Percentiles rank a stretch among this genome's conserved stretches.
Evolutionary conservation across 805 yeast species (phyloP).

Genomic region (Millerozyma miso): DNA sequence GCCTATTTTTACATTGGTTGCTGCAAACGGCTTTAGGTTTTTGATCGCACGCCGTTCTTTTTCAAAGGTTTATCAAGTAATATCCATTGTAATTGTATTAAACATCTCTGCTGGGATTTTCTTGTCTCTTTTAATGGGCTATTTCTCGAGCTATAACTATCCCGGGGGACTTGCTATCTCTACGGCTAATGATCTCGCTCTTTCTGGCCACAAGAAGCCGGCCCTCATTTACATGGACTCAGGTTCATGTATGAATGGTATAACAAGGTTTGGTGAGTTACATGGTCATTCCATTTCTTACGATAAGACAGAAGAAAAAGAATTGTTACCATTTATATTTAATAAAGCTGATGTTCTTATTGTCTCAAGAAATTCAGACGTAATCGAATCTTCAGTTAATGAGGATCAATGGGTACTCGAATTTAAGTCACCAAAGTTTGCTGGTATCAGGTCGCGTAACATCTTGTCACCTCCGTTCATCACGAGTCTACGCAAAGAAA

Average conservation of each 20-base stretch:
- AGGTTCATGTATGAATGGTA: conserved; percentile 85
- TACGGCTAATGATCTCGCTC: conserved; percentile 41
- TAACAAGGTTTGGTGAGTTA: conserved; percentile 67
- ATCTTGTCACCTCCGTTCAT: neutral
- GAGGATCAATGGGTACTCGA: neutral
- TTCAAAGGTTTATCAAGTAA: conserved; percentile 22
- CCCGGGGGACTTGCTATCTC: conserved; percentile 82
- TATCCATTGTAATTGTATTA: conserved; percentile 19
- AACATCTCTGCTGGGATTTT: conserved; percentile 25
- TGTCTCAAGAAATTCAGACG: neutral
- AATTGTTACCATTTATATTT: neutral
- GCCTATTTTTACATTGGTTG: conserved; percentile 63
- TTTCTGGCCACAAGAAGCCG: conserved; percentile 17
- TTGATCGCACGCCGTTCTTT: conserved; percentile 15
- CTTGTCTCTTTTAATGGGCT: conserved; percentile 49
- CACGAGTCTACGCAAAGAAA: neutral
- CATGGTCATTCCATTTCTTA: conserved; percentile 39
- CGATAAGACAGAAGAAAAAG: conserved; percentile 68
- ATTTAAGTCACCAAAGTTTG: neutral
- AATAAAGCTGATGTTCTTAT: neutral
- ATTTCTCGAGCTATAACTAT: conserved; percentile 69
- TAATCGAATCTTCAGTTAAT: neutral
- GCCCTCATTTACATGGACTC: conserved; percentile 67
- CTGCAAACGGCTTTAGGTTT: conserved; percentile 55
- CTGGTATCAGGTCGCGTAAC: neutral